Percentiles rank a stretch among this genome's conserved stretches.
Conservation (phyloP, 805 yeast species). For the Ogataea pilisensis region DNA sequence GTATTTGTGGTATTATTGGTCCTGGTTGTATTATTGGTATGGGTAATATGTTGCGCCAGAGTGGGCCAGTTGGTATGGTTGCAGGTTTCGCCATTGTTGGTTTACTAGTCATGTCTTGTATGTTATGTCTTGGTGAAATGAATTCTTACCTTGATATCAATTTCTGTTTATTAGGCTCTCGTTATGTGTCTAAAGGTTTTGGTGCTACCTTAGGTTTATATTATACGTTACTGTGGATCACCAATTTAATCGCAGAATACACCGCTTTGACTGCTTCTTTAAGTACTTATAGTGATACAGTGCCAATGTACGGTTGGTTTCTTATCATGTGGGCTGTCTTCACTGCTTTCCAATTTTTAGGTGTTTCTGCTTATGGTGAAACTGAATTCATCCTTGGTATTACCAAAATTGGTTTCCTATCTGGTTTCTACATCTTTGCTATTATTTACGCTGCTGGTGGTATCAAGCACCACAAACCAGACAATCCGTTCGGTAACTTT, state of each 20-base stretch:
- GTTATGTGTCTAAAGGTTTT: constrained; percentile 49
- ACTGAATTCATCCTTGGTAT: constrained; percentile 52
- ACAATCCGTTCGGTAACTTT: constrained; percentile 29
- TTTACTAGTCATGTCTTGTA: constrained; percentile 46
- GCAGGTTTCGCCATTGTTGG: constrained; percentile 51
- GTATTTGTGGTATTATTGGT: constrained; percentile 56
- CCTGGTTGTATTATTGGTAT: constrained; percentile 52
- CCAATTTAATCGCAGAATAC: constrained; percentile 52
- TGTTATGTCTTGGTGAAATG: constrained; percentile 54
- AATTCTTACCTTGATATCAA: constrained; percentile 51
- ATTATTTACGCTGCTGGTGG: constrained; percentile 44
- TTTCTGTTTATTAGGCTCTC: constrained; percentile 48
- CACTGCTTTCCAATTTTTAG: constrained; percentile 45
- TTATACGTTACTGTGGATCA: constrained; percentile 54
- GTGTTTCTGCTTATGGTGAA: constrained; percentile 54
- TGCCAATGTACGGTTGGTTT: constrained; percentile 54
- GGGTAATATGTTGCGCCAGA: constrained; percentile 44
- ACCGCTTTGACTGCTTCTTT: constrained; percentile 48
- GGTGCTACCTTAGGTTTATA: constrained; percentile 55
- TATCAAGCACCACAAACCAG: constrained; percentile 28
- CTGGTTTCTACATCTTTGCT: constrained; percentile 48
- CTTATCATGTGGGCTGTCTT: constrained; percentile 50
- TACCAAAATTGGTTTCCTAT: constrained; percentile 39
- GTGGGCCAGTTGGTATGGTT: constrained; percentile 51
- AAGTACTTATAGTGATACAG: constrained; percentile 45